Percentiles rank a stretch among this genome's conserved stretches.
Evolutionary conservation across 768 basidiomycete genomes (phyloP).

Genomic region (Pholiota microspora): DNA sequence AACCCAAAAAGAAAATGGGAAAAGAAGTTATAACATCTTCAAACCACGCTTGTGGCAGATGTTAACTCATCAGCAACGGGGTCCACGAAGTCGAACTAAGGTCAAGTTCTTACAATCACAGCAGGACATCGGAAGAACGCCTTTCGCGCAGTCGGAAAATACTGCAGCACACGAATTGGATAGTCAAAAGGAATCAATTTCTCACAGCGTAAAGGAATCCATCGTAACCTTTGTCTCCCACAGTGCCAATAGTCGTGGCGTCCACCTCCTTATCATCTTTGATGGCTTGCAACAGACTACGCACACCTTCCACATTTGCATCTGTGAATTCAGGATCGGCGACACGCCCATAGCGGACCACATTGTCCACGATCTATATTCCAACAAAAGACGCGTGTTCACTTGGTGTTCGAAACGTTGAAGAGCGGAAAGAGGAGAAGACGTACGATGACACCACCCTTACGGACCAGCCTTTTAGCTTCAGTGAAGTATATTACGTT

Average conservation of each 20-base stretch:
- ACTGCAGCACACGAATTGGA: no score
- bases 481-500: slow-evolving; percentile 57
- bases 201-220: slow-evolving; percentile 47
- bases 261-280: slow-evolving; percentile 50
- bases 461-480: slow-evolving; percentile 56
- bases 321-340: slow-evolving; percentile 35
- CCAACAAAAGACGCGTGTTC: no score
- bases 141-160: no score
- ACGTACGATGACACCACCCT: slow-evolving; percentile 62
- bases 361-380: slow-evolving; percentile 56
- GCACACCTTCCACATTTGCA: slow-evolving; percentile 41
- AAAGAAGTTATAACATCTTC: no score
- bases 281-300: slow-evolving; percentile 39
- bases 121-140: no score
- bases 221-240: slow-evolving; percentile 51
- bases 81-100: no score
- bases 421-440: neutral
- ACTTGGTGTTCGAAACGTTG: no score
- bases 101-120: no score
- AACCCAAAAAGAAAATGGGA: no score
- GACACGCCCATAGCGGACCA: slow-evolving; percentile 48
- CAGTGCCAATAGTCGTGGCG: slow-evolving; percentile 47
- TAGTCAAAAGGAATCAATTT: slow-evolving; percentile 19
- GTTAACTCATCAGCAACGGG: no score
- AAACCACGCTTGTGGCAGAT: no score